Conservation (phyloP, 2,329 filamentous ascomycete species). For the Fusarium albosuccineum region DNA sequence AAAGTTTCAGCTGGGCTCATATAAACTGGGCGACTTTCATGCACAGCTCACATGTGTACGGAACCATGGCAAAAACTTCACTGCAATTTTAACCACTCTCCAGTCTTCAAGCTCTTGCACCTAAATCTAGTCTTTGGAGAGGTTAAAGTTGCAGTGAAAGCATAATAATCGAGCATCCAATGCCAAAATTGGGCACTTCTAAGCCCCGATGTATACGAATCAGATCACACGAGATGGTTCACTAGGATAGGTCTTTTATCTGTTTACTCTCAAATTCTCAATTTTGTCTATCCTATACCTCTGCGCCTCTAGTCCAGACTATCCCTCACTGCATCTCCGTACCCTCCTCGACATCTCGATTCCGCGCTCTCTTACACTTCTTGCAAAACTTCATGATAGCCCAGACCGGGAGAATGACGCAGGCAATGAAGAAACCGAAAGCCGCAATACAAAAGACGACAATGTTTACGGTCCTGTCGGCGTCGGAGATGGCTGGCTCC, state of each 20-base stretch:
- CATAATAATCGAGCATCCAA: too few relatives aligned
- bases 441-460: conserved; percentile 10
- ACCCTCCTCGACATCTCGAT: conserved; percentile 7
- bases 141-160: too few relatives aligned
- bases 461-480: conserved; percentile 6
- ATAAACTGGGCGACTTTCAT: fast-evolving
- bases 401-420: not conserved
- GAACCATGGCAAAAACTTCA: too few relatives aligned
- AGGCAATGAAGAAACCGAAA: conserved; percentile 11
- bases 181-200: too few relatives aligned
- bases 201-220: too few relatives aligned
- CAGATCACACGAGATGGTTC: too few relatives aligned
- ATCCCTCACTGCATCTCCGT: not conserved
- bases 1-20: too few relatives aligned
- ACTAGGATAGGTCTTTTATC: too few relatives aligned
- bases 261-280: not conserved
- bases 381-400: not conserved
- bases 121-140: too few relatives aligned
- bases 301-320: not conserved
- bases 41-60: fast-evolving
- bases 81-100: too few relatives aligned
- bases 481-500: not conserved
- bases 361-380: not conserved
- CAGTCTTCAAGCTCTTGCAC: too few relatives aligned
- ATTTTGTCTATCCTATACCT: not conserved